Evolutionary conservation across 805 yeast genomes (phyloP).

Genomic region (Kodamaea kaohsiungensis): DNA sequence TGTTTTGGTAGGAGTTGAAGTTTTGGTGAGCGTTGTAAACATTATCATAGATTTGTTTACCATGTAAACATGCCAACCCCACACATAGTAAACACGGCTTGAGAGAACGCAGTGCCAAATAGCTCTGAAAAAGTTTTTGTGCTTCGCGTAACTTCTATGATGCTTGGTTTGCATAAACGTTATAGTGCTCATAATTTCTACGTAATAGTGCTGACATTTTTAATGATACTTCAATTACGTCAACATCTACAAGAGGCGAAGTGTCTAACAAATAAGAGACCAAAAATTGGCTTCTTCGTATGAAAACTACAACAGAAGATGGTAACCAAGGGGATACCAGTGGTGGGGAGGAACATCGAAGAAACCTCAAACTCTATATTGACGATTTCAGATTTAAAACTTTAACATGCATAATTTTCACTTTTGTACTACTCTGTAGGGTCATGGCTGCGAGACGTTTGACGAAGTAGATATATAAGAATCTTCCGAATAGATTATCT

Average conservation of each 20-base stretch:
- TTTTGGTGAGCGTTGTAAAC: constrained; percentile 81
- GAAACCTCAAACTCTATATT: not conserved
- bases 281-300: not conserved
- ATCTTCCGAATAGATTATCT: no score
- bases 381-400: not conserved
- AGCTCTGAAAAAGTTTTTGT: not conserved
- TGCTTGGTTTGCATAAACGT: not conserved
- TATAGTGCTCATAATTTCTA: not conserved
- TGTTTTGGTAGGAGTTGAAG: constrained; percentile 88
- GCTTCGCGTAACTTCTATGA: not conserved
- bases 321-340: not conserved
- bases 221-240: not conserved
- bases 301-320: not conserved
- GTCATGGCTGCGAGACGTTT: not conserved
- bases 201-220: not conserved
- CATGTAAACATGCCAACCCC: constrained; percentile 15
- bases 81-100: no score
- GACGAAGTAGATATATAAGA: not conserved
- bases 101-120: no score
- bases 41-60: constrained; percentile 60
- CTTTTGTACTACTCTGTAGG: not conserved
- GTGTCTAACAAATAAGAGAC: not conserved
- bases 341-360: not conserved
- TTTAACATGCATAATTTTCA: not conserved
- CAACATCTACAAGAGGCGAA: not conserved